A percentile compares a stretch with the other conserved stretches of the same genome.
phyloP scores from a whole-genome alignment of 768 basidiomycete species.

The Hemileccinum rubropunctum region DNA sequence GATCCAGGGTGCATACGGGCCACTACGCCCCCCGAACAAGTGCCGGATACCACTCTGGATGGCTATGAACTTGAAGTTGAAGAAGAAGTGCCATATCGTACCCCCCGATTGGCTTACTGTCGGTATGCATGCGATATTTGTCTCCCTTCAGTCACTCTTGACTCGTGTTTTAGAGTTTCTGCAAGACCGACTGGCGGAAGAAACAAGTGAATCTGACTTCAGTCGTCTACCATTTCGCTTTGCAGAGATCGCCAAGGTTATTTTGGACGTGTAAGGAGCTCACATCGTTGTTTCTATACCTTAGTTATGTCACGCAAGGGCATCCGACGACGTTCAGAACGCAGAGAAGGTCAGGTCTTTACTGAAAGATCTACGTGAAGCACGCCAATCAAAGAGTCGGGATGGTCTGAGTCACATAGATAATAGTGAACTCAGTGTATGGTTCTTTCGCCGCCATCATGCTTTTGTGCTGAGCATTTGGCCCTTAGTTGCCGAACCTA shows the following conservation, averaged over 20 bases:
- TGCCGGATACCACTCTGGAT: slow-evolving; percentile 93
- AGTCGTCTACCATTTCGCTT: slow-evolving; percentile 84
- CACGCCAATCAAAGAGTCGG: slow-evolving; percentile 90
- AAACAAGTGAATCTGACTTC: slow-evolving; percentile 73
- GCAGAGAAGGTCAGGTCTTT: slow-evolving; percentile 82
- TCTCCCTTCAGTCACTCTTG: neutral
- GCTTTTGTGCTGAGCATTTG: neutral
- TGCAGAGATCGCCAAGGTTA: slow-evolving; percentile 84
- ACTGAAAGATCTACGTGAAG: slow-evolving; percentile 94
- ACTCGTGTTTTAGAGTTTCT: slow-evolving; percentile 60
- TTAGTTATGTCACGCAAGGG: slow-evolving; percentile 44
- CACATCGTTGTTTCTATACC: neutral
- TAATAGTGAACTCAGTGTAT: slow-evolving; percentile 75
- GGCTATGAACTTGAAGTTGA: slow-evolving; percentile 88
- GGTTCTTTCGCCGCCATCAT: slow-evolving; percentile 23
- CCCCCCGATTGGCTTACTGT: slow-evolving; percentile 86
- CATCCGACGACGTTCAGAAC: slow-evolving; percentile 84
- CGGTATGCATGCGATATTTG: slow-evolving; percentile 47
- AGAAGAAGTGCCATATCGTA: slow-evolving; percentile 92
- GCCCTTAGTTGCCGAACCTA: slow-evolving; percentile 70
- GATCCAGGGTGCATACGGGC: slow-evolving; percentile 85
- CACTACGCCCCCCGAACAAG: slow-evolving; percentile 84
- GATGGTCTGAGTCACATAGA: slow-evolving; percentile 80
- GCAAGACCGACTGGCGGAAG: slow-evolving; percentile 67
- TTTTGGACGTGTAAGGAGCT: slow-evolving; percentile 84